Conservation (phyloP, 1,284 basidiomycete genomes). For the Austroboletus niveus region DNA sequence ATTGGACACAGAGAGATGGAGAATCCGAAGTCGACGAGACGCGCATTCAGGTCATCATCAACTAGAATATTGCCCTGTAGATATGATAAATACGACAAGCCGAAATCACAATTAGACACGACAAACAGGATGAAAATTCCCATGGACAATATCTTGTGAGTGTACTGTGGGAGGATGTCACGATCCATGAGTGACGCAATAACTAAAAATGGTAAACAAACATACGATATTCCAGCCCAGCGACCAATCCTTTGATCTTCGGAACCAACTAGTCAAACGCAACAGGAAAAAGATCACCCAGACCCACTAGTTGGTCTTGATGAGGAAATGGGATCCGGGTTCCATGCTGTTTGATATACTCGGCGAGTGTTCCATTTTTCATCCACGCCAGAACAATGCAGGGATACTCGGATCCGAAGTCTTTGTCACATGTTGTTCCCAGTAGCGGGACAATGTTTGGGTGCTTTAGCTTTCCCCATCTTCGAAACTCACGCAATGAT, state of each 20-base stretch:
- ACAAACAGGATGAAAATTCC: neutral
- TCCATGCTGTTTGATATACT: neutral
- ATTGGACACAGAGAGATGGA: neutral
- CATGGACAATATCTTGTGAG: neutral
- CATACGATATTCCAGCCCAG: neutral
- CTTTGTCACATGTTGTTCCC: neutral
- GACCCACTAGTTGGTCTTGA: neutral
- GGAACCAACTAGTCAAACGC: neutral
- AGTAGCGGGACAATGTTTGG: constrained; percentile 7
- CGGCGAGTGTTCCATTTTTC: constrained; percentile 5
- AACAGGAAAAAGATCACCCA: neutral
- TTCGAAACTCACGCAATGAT: constrained; percentile 2
- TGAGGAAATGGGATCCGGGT: neutral
- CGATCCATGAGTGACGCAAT: neutral
- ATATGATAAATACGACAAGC: neutral
- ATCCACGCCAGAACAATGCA: constrained; percentile 14
- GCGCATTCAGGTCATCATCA: constrained; percentile 1
- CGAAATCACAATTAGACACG: neutral
- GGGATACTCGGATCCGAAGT: constrained; percentile 5
- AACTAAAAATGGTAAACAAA: neutral
- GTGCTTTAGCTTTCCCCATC: constrained; percentile 6
- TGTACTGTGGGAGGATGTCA: neutral
- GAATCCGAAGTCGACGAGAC: constrained; percentile 10
- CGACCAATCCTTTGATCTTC: neutral
- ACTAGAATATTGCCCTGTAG: neutral